Evolutionary conservation across 306 rosid genomes (phyloP).

Genomic region (Vicia sativa): DNA sequence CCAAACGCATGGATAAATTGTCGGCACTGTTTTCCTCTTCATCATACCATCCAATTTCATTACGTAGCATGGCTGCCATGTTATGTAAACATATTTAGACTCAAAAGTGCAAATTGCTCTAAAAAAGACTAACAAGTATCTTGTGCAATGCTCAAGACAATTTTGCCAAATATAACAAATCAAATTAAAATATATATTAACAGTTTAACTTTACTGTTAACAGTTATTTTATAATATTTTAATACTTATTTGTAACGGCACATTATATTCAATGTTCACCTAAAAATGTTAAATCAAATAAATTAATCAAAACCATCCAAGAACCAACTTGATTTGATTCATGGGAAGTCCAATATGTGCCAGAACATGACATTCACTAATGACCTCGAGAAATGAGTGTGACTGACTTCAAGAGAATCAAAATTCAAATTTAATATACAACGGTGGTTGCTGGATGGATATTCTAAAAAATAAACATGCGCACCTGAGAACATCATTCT

Average conservation of each 20-base stretch:
- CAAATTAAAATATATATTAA: not conserved
- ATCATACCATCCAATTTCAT: conserved; percentile 98
- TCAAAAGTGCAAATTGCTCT: conserved; percentile 20
- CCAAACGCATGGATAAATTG: conserved; percentile 98
- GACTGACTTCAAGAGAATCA: conserved; percentile 3
- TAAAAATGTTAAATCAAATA: not conserved
- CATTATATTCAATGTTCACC: conserved; percentile 3
- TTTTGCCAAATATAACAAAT: conserved; percentile 7
- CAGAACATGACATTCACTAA: not conserved
- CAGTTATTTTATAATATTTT: not conserved
- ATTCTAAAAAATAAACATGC: conserved; percentile 25
- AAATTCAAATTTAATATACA: conserved; percentile 1
- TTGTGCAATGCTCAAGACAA: not conserved
- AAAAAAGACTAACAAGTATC: conserved; percentile 9
- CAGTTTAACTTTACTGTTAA: conserved; percentile 7
- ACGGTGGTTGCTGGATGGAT: not conserved
- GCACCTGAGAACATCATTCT: conserved; percentile 99
- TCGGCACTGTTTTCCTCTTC: conserved; percentile 97
- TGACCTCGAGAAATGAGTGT: conserved; percentile 6
- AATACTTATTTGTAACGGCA: not conserved
- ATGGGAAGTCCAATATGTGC: conserved; percentile 2
- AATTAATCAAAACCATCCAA: conserved; percentile 1
- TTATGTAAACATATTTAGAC: conserved; percentile 41
- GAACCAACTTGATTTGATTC: not conserved
- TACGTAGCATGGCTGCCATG: conserved; percentile 94